Percentiles rank a stretch among this genome's conserved stretches.
Conservation (phyloP, 2,329 filamentous ascomycete genomes). For the Alternaria gaisen region DNA sequence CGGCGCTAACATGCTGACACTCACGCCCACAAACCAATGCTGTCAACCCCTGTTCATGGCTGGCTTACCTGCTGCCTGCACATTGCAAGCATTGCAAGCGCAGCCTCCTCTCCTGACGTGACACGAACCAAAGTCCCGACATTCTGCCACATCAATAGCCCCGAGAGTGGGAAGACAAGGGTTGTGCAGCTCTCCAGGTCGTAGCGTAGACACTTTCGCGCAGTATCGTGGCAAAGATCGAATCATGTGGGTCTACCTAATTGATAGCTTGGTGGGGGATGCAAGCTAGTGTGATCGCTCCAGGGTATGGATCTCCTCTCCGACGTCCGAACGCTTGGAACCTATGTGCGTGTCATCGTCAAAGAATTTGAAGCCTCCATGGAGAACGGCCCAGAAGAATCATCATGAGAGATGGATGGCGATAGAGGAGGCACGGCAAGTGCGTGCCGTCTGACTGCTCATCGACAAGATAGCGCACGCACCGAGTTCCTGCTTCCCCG, state of each 20-base stretch:
- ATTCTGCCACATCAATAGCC: slow-evolving; percentile 6
- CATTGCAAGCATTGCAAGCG: slow-evolving; percentile 1
- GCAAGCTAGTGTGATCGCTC: slow-evolving; percentile 5
- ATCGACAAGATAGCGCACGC: neutral
- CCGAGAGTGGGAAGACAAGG: slow-evolving; percentile 4
- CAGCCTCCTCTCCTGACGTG: slow-evolving; percentile 9
- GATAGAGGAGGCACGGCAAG: neutral
- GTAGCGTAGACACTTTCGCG: slow-evolving; percentile 4
- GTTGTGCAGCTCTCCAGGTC: slow-evolving; percentile 1
- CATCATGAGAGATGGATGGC: neutral
- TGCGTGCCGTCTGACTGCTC: slow-evolving; percentile 5
- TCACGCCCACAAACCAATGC: neutral
- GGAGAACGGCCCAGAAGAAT: neutral
- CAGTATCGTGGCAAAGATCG: slow-evolving; percentile 11
- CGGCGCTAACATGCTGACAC: neutral
- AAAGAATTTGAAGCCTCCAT: neutral
- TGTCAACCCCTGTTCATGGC: slow-evolving; percentile 4
- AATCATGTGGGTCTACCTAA: neutral
- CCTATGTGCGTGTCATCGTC: slow-evolving; percentile 9
- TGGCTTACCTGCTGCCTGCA: slow-evolving; percentile 5
- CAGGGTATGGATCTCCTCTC: slow-evolving; percentile 21
- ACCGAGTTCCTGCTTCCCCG: neutral
- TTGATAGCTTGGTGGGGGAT: neutral
- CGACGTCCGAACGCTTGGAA: slow-evolving; percentile 13
- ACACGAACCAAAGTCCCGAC: slow-evolving; percentile 7